Evolutionary conservation across 2,329 filamentous ascomycete species (phyloP), one percentile per base, ranked within the genome.

Genomic region (Coniochaeta sp.): DNA sequence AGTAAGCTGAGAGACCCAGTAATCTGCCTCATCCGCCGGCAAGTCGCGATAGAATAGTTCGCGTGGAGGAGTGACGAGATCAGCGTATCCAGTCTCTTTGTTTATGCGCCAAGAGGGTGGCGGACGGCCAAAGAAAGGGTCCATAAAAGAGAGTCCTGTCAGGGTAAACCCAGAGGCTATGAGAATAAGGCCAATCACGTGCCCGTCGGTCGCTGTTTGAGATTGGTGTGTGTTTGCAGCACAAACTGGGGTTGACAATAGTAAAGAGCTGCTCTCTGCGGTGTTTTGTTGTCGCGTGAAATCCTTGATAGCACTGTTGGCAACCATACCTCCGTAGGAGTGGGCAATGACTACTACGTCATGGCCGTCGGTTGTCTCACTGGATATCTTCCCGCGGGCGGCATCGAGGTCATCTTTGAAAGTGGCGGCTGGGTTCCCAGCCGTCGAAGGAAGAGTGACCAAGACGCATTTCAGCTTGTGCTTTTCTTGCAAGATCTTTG

Each of bases 1-100:
- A 0, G 65, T 70, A 5, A 82, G 75, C 60, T 75, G 72, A 0
- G 65, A 66, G 1, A 73, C 72, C 76, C 79, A 81, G 44, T 69
- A 68, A 3, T 74, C 68, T 0, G 69, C 76, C 58, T 82, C 79
- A 1, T 76, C 72, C 0, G 62, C 65, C 0, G 78, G 71, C 0
- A 83, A 61, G 65, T 83, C 80, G 61, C 82, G 78, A 60, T 82
- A 83, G 60, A 83, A 78, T 2, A 81, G 62, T 6, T 79, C 68
- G 7, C 72, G 63, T 0, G 76, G 67, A 19, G 74, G 64, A 3
- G 70, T 70, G 17, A 71, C 66, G 4, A 83, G 59, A 0, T 74
- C 73, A 1, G 75, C 75, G 47, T 72, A 75, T 4, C 79, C 79
- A 0, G 71, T 78, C 22, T 71, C 69, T 1, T 62, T 64, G 55